phyloP scores from a whole-genome alignment of 139 green algal genomes.

The Zygnema circumcarinatum region DNA sequence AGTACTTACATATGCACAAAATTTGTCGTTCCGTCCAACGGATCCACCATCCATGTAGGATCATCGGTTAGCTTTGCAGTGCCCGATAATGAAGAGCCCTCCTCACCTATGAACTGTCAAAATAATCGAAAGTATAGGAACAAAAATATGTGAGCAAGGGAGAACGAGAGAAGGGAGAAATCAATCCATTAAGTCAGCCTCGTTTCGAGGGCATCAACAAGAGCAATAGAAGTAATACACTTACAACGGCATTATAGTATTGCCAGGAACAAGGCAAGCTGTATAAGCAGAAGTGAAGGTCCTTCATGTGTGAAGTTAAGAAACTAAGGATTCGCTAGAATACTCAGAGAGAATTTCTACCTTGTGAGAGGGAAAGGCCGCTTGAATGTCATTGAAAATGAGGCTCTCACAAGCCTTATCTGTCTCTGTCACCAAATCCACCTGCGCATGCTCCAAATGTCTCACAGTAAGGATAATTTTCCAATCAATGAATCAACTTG shows the following conservation, averaged over 20 bases:
- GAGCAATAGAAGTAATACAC: no score
- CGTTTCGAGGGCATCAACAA: no score
- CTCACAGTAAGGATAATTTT: neutral
- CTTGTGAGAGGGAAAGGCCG: slow-evolving; percentile 73
- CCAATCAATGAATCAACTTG: neutral
- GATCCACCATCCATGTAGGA: slow-evolving; percentile 93
- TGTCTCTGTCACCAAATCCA: slow-evolving; percentile 96
- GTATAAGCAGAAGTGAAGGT: no score
- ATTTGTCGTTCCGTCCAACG: slow-evolving; percentile 95
- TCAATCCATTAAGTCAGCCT: neutral
- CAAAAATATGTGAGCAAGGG: neutral
- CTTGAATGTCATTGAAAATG: slow-evolving; percentile 64
- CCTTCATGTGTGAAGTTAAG: no score
- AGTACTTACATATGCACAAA: slow-evolving; percentile 93
- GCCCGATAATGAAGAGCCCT: slow-evolving; percentile 43
- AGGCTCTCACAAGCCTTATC: slow-evolving; percentile 86
- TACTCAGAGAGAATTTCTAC: no score
- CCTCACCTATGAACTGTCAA: slow-evolving; percentile 70
- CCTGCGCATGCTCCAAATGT: slow-evolving; percentile 25
- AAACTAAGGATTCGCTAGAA: no score
- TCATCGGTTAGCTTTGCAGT: slow-evolving; percentile 70
- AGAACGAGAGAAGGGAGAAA: neutral
- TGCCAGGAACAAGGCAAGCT: no score
- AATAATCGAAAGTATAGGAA: slow-evolving; percentile 17
- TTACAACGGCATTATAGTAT: no score